phyloP scores from a whole-genome alignment of 345 rosid species.

The Hypericum androsaemum region DNA sequence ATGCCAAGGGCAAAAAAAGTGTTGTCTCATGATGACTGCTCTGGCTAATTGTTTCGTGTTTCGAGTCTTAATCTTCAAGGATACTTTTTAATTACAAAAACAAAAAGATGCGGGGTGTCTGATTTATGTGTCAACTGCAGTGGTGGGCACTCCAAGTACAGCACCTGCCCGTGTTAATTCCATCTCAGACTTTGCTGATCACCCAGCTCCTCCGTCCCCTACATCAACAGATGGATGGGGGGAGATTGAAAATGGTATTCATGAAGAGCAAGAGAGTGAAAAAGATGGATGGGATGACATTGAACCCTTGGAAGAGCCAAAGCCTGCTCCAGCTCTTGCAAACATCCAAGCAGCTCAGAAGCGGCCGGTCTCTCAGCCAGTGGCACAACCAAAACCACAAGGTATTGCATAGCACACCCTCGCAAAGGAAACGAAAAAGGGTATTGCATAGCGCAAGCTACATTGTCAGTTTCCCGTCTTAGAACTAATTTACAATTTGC shows the following conservation, averaged over 20 bases:
- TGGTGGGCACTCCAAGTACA: conserved; percentile 39
- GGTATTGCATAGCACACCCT: conserved; percentile 27
- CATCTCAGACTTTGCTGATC: conserved; percentile 62
- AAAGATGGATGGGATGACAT: conserved; percentile 98
- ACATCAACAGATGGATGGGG: conserved; percentile 99
- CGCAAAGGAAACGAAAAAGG: background rate
- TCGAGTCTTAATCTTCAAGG: too few relatives aligned
- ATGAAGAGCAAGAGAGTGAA: conserved; percentile 62
- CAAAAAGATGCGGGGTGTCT: conserved; percentile 8
- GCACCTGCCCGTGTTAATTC: conserved; percentile 47
- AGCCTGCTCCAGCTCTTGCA: conserved; percentile 67
- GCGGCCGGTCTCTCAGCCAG: conserved; percentile 51
- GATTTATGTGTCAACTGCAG: conserved; percentile 28
- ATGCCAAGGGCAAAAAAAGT: background rate
- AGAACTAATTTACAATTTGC: too few relatives aligned
- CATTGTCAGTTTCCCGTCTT: too few relatives aligned
- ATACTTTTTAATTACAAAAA: too few relatives aligned
- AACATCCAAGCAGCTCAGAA: conserved; percentile 93
- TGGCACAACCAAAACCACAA: conserved; percentile 52
- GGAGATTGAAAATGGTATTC: conserved; percentile 74
- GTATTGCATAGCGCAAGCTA: background rate
- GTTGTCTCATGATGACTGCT: too few relatives aligned
- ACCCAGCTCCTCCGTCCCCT: conserved; percentile 66
- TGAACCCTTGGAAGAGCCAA: conserved; percentile 83
- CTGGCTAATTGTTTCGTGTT: too few relatives aligned